A percentile compares a stretch with the other conserved stretches of the same genome.
Evolutionary conservation across 495 filamentous ascomycete genomes (phyloP).

Genomic region (Trichoderma virens): DNA sequence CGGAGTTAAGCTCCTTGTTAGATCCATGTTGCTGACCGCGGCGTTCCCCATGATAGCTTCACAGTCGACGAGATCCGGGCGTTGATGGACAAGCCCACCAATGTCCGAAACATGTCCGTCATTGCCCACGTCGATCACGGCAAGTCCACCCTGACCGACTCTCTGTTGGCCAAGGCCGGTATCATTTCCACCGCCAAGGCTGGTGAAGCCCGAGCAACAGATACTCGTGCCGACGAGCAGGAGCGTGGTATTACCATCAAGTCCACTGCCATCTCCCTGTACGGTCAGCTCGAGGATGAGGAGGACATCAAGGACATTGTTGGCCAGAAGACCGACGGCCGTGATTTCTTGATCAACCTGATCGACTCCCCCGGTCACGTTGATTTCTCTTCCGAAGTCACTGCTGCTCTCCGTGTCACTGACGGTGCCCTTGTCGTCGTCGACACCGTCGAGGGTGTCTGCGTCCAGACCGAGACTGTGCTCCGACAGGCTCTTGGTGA

Average conservation of each 20-base stretch:
- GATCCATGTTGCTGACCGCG: constrained; percentile 24
- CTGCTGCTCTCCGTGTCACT: constrained; percentile 98
- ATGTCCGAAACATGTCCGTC: constrained; percentile 98
- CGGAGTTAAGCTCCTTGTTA: constrained; percentile 35
- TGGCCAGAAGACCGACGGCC: constrained; percentile 76
- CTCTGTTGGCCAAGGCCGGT: constrained; percentile 96
- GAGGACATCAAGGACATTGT: constrained; percentile 93
- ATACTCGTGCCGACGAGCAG: constrained; percentile 96
- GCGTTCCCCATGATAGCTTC: constrained; percentile 59
- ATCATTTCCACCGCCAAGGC: constrained; percentile 99
- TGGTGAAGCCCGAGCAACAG: constrained; percentile 89
- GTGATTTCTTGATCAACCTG: constrained; percentile 99
- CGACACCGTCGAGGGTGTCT: constrained; percentile 99
- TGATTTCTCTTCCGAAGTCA: constrained; percentile 99
- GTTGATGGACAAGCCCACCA: constrained; percentile 96
- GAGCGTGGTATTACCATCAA: constrained; percentile 99
- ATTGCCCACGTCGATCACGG: constrained; percentile 99
- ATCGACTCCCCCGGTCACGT: constrained; percentile 99
- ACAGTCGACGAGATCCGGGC: constrained; percentile 95
- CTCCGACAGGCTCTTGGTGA: constrained; percentile 98
- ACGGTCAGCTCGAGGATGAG: constrained; percentile 69
- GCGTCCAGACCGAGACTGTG: constrained; percentile 99
- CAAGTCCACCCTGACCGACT: constrained; percentile 99
- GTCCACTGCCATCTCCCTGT: constrained; percentile 98
- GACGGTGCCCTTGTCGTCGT: constrained; percentile 99